These are phyloP conservation scores for Dendrobium officinale DNA, from an alignment of 106 monocot species.

Conservation along the genomic window DNA sequence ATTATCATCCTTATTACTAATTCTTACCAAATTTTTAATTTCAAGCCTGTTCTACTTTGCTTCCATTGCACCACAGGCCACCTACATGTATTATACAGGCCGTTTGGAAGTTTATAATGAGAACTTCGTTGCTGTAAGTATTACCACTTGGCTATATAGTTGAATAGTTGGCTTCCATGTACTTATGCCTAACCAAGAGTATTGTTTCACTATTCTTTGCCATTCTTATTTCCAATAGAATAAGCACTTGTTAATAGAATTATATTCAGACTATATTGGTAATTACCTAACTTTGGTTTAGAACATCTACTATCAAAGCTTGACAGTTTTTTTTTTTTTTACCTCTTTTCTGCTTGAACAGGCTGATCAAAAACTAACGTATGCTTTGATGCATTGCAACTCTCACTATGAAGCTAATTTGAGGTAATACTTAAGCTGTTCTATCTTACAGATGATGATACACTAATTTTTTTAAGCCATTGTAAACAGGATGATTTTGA, in stretches of 20 bases:
- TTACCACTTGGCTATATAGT: not conserved
- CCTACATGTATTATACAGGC: slow-evolving; percentile 97
- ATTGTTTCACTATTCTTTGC: not conserved
- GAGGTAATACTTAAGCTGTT: slow-evolving; percentile 35
- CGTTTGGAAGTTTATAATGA: slow-evolving; percentile 94
- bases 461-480: not conserved
- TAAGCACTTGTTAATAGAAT: not conserved
- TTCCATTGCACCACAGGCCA: slow-evolving; percentile 45
- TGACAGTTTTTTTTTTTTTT: not conserved
- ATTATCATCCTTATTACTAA: not conserved
- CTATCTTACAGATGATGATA: not conserved
- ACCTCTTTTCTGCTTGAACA: slow-evolving; percentile 17
- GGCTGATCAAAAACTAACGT: slow-evolving; percentile 87
- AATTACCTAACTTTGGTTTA: not conserved
- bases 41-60: not conserved
- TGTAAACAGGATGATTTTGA: slow-evolving; percentile 81
- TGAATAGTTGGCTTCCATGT: not conserved
- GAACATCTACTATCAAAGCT: not conserved
- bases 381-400: slow-evolving; percentile 65
- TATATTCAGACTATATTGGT: not conserved
- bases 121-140: slow-evolving; percentile 78
- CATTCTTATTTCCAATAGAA: not conserved
- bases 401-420: slow-evolving; percentile 45
- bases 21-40: not conserved
- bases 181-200: not conserved